phyloP scores from a whole-genome alignment of 2,329 filamentous ascomycete species.

The Phialemoniopsis sp. region DNA sequence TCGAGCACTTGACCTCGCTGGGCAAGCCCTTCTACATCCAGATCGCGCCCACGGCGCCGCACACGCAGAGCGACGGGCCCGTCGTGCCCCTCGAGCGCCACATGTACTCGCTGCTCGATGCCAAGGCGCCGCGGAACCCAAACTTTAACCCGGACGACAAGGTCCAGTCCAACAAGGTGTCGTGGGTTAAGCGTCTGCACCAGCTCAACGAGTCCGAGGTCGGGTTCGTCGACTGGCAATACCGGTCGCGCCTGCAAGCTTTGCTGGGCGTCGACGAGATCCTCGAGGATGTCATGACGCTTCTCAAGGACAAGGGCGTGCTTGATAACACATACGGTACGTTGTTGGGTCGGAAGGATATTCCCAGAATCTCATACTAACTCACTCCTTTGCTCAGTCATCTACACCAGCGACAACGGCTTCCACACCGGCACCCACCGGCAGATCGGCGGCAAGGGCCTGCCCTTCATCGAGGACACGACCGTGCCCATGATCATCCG shows the following conservation, averaged over 20 bases:
- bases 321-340: conserved; percentile 19
- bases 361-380: background rate
- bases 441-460: conserved; percentile 17
- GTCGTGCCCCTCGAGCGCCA: conserved; percentile 10
- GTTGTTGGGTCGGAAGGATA: too few relatives aligned
- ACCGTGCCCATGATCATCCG: conserved; percentile 22
- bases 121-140: conserved; percentile 10
- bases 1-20: conserved; percentile 9
- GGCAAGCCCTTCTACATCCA: conserved; percentile 14
- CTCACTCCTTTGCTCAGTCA: conserved; percentile 7
- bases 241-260: conserved; percentile 13
- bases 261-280: conserved; percentile 26
- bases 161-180: conserved; percentile 10
- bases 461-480: conserved; percentile 21
- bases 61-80: conserved; percentile 8
- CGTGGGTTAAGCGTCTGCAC: conserved; percentile 11
- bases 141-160: conserved; percentile 17
- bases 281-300: conserved; percentile 20
- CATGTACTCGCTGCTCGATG: conserved; percentile 11
- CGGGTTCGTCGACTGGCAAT: conserved; percentile 12
- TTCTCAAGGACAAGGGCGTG: conserved; percentile 16
- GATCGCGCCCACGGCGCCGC: conserved; percentile 14
- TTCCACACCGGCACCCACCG: conserved; percentile 21
- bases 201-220: conserved; percentile 11
- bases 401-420: conserved; percentile 21